Base-by-base conservation (phyloP, 1,284 basidiomycete species). In the Taiwanofungus camphoratus region DNA sequence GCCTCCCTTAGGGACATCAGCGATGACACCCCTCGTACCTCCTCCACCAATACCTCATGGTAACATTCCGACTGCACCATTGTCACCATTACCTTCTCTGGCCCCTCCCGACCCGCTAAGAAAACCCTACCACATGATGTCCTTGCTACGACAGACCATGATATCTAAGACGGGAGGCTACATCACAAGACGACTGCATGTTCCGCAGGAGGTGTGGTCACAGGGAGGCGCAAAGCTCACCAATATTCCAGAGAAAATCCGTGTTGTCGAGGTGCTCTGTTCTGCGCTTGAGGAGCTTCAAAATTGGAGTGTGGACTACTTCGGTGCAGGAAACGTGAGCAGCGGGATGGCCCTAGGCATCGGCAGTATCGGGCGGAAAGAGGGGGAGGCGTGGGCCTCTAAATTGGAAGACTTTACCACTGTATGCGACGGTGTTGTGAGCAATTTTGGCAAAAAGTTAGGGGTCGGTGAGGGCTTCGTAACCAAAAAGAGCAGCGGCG, bases 51-150 rank as follows among this genome's bases (percentile, higher is more conserved):
- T 74, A 54, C 65, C 75, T 24, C 66, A 73, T 34, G 67, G 66
- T 18, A 75, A 73, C 52, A 66, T 87, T 15, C 85, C 82, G 20
- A 79, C 77, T 5, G 85, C 83, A 3, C 86, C 87, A 6, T 74
- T 73, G 33, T 89, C 87, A 4, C 85, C 85, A 4, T 68, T 87
- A 30, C 87, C 87, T 11, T 77, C 77, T 2, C 62, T 68, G 22
- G 73, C 84, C 13, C 91, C 91, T 1, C 64, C 67, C 4, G 86
- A 92, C 53, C 69, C 82, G n/a, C 64, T 88, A 39, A 75, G 87
- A 44, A 85, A 92, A 50, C 92, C 93, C 5, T 96, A 95, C 62
- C 87, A 94, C 60, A 76, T 97, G 69, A 87, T 97, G 82, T 73
- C 75, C 41, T 74, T 91, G 23, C 67, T 96, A 18, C 74, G 81